phyloP scores from a whole-genome alignment of 176 grass and related monocot genomes.

The Triticum turgidum region DNA sequence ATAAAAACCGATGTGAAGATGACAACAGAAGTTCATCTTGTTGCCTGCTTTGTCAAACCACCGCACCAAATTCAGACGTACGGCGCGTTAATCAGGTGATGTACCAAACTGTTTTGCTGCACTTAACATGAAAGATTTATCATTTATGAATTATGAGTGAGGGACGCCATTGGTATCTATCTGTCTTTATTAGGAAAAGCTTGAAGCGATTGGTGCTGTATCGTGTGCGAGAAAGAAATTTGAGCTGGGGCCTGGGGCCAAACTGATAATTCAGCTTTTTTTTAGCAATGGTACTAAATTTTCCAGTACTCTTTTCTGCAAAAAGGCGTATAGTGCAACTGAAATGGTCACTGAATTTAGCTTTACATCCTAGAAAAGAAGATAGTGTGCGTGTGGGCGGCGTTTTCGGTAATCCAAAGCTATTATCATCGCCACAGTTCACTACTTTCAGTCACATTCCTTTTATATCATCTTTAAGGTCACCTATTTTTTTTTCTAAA shows the following conservation, averaged over 20 bases:
- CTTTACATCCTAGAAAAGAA: conserved; percentile 24
- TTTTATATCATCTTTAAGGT: neutral
- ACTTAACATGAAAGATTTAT: neutral
- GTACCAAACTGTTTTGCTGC: neutral
- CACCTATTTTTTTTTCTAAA: neutral
- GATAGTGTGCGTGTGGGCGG: neutral
- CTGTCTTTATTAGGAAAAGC: conserved; percentile 6
- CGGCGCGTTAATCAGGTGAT: neutral
- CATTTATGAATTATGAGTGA: neutral
- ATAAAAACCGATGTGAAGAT: neutral
- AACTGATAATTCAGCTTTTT: conserved; percentile 29
- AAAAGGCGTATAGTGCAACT: neutral
- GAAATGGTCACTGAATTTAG: conserved; percentile 17
- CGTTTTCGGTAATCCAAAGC: conserved; percentile 11
- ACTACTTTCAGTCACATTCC: conserved; percentile 13
- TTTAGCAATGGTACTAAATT: conserved; percentile 28
- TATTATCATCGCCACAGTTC: conserved; percentile 3
- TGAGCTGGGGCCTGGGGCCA: conserved; percentile 5
- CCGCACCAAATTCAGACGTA: neutral
- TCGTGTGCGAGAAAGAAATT: conserved; percentile 32
- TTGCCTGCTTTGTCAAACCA: neutral
- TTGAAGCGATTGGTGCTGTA: neutral
- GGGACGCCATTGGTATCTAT: neutral
- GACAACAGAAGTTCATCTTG: neutral
- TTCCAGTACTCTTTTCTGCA: neutral